These are phyloP conservation scores for Eimeria necatrix DNA, from an alignment of 169 alveolate species.

Conservation along the genomic window DNA sequence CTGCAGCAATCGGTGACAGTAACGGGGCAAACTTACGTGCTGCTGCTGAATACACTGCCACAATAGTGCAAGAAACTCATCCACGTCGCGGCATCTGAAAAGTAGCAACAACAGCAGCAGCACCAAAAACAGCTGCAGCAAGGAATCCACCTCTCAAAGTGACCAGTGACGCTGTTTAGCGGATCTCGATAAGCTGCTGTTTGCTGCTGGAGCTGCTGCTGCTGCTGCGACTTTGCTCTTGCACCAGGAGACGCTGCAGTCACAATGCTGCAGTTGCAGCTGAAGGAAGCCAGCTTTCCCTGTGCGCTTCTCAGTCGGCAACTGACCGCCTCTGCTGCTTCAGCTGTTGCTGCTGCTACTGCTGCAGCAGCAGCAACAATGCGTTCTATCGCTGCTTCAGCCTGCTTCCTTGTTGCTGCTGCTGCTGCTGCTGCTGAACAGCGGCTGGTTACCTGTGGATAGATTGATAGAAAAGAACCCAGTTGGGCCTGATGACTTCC, in stretches of 20 bases:
- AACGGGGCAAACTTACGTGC: background rate
- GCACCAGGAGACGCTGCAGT: background rate
- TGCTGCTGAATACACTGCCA: slow-evolving; percentile 69
- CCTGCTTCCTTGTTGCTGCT: background rate
- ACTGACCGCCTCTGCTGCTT: background rate
- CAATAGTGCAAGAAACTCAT: slow-evolving; percentile 26
- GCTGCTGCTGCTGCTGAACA: background rate
- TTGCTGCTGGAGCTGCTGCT: background rate
- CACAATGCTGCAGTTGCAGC: background rate
- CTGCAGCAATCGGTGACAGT: background rate
- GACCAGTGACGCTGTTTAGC: too few species aligned
- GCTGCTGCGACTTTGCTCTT: background rate
- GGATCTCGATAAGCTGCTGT: background rate
- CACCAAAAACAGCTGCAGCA: background rate
- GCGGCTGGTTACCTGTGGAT: background rate
- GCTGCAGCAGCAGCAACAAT: background rate
- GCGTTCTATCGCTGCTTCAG: background rate
- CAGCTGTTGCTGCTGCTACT: background rate
- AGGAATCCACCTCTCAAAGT: background rate
- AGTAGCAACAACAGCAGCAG: background rate
- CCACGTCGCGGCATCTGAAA: slow-evolving; percentile 54
- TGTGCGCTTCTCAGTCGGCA: background rate
- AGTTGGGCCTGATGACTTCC: slow-evolving; percentile 24
- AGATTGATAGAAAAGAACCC: slow-evolving; percentile 1
- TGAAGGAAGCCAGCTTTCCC: too few species aligned